Percentiles rank a stretch among this genome's conserved stretches.
These are phyloP conservation scores for Scedosporium boydii DNA, from an alignment of 2,329 filamentous ascomycete genomes.

Conservation along the genomic window DNA sequence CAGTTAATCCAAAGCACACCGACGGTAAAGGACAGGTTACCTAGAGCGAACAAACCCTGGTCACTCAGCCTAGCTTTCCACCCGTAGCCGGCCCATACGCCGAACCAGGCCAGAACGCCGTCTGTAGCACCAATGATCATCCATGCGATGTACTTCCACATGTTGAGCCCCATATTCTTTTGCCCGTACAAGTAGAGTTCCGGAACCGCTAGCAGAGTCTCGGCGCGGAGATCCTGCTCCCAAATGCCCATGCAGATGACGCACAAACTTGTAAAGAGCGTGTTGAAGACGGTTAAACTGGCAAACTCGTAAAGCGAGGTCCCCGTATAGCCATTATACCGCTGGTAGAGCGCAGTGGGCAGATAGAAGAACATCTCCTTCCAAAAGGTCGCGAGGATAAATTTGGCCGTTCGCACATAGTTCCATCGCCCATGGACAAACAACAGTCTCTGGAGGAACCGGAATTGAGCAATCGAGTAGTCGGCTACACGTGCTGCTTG, in stretches of 20 bases:
- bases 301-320: slow-evolving; percentile 85
- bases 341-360: slow-evolving; percentile 74
- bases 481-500: slow-evolving; percentile 86
- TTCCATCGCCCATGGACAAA: slow-evolving; percentile 87
- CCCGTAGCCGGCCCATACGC: slow-evolving; percentile 42
- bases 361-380: slow-evolving; percentile 79
- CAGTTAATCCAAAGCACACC: slow-evolving; percentile 63
- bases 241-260: slow-evolving; percentile 88
- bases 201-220: slow-evolving; percentile 83
- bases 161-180: slow-evolving; percentile 61
- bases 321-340: slow-evolving; percentile 77
- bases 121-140: slow-evolving; percentile 65
- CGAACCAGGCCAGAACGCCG: slow-evolving; percentile 66
- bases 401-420: slow-evolving; percentile 79
- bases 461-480: slow-evolving; percentile 85
- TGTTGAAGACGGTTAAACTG: slow-evolving; percentile 86
- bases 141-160: slow-evolving; percentile 66
- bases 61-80: slow-evolving; percentile 45
- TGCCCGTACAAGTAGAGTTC: slow-evolving; percentile 85
- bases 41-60: slow-evolving; percentile 63
- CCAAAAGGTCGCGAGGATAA: slow-evolving; percentile 87
- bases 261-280: slow-evolving; percentile 80
- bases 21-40: slow-evolving; percentile 61
- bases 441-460: slow-evolving; percentile 75
- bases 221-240: slow-evolving; percentile 76